Percentiles rank a stretch among this genome's conserved stretches.
phyloP scores from a whole-genome alignment of 495 filamentous ascomycete genomes.

The Aspergillus coremiiformis region DNA sequence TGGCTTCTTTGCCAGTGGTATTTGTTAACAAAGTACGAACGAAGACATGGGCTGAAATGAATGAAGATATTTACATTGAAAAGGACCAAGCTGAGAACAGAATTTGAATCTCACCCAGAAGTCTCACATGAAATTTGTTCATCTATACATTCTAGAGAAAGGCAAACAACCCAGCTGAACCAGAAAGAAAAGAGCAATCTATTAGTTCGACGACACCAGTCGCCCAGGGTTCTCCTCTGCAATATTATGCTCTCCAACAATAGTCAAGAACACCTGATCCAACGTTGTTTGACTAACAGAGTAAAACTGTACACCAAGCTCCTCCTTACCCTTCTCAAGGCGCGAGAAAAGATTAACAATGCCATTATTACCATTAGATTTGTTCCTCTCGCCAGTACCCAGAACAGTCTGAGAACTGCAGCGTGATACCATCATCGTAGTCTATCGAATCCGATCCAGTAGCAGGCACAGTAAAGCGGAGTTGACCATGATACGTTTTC shows the following conservation, averaged over 20 bases:
- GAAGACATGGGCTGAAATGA: not conserved
- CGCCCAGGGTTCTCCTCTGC: conserved; percentile 55
- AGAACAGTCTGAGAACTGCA: not conserved
- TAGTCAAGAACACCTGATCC: conserved; percentile 80
- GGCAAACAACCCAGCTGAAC: too few species aligned
- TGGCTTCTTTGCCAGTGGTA: too few species aligned
- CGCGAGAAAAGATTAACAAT: conserved; percentile 61
- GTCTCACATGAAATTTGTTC: too few species aligned
- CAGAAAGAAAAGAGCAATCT: not conserved
- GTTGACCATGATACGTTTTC: conserved; percentile 72
- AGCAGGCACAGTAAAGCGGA: conserved; percentile 66
- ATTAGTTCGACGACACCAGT: not conserved
- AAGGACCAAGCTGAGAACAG: not conserved
- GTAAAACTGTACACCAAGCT: conserved; percentile 68
- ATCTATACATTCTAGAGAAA: too few species aligned
- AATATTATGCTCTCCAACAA: conserved; percentile 70
- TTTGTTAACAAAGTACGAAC: too few species aligned
- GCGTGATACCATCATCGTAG: not conserved
- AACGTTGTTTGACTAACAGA: conserved; percentile 74
- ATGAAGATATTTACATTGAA: not conserved
- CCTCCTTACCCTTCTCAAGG: conserved; percentile 59
- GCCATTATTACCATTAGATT: conserved; percentile 4
- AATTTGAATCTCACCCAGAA: too few species aligned
- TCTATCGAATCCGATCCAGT: not conserved
- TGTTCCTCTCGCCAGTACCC: not conserved